Base-by-base conservation (phyloP, 176 grass and related monocot species). In the Juncus inflexus region DNA sequence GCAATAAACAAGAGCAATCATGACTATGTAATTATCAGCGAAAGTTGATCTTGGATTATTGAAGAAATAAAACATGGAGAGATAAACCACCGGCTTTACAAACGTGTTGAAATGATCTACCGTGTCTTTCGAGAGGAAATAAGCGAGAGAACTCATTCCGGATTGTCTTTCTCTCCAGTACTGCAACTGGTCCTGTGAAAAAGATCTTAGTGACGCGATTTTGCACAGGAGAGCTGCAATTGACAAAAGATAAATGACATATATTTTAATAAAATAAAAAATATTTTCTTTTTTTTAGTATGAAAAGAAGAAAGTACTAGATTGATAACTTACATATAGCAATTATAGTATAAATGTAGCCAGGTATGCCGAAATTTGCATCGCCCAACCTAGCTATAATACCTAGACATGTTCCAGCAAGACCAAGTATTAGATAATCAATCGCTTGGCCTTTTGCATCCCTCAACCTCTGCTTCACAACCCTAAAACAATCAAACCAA, bases 51-150 rank as follows among this genome's bases (percentile, higher is more conserved):
- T 85, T 12, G 90, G 90, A 55, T 85, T 95, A 50, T 85, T 95
- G 79, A 95, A 89, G 72, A 62, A 95, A 80, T 95, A 95, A 72
- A 95, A 95, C 90, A 95, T 95, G 64, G 85, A 95, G 42, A 95
- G 90, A 64, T 95, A 95, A 61, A 80, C 74, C 35, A 95, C 81
- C 0, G 90, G 90, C 16, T 95, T 95, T n/a, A 95, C 55, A 68
- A 75, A 53, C 0, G 82, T 89, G 73, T 78, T 95, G 64, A 95
- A 88, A 72, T 95, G 90, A 62, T 95, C 90, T 54, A 95, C 51
- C 19, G 89, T 92, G 42, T 92, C 89, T 76, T 82, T 80, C 1
- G 89, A 76, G 70, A 92, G 81, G 61, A 87, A 92, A 66, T 92
- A 92, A 1, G 84, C 89, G 35, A 92, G 50, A 0, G 89, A 70